A percentile compares a stretch with the other conserved stretches of the same genome.
Conservation (phyloP, 441 rosid species). For the Adansonia grandidieri region DNA sequence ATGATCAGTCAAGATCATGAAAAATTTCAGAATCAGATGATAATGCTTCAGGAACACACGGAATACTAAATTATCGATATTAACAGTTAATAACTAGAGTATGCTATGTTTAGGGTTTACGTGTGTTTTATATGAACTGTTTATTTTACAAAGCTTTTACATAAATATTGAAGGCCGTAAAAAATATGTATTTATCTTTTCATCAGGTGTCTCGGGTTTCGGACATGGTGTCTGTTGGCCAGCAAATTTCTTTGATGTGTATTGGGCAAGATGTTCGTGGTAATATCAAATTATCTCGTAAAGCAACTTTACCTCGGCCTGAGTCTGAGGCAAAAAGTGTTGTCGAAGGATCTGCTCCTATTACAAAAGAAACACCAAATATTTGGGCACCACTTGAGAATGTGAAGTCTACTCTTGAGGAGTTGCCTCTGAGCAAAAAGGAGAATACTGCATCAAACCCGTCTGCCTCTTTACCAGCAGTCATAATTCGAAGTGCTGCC, state of each 20-base stretch:
- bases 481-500: conserved; percentile 80
- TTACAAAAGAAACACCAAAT: conserved; percentile 43
- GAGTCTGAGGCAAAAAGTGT: conserved; percentile 33
- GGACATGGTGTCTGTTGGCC: conserved; percentile 78
- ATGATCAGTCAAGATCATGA: neutral
- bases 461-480: conserved; percentile 52
- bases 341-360: conserved; percentile 43
- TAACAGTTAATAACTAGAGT: neutral
- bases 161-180: neutral
- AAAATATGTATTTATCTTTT: conserved; percentile 16
- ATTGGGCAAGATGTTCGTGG: conserved; percentile 95
- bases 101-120: conserved; percentile 5
- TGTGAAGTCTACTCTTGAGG: conserved; percentile 36
- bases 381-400: conserved; percentile 49
- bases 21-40: neutral
- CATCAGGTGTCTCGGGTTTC: conserved; percentile 81
- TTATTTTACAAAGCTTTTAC: conserved; percentile 11
- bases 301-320: conserved; percentile 54
- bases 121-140: neutral
- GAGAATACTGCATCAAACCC: conserved; percentile 27
- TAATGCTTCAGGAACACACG: neutral
- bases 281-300: conserved; percentile 86
- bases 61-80: neutral
- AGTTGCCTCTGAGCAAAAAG: conserved; percentile 28
- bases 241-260: conserved; percentile 82